phyloP scores from a whole-genome alignment of 2,329 filamentous ascomycete genomes.

The Pseudofabraea citricarpa region DNA sequence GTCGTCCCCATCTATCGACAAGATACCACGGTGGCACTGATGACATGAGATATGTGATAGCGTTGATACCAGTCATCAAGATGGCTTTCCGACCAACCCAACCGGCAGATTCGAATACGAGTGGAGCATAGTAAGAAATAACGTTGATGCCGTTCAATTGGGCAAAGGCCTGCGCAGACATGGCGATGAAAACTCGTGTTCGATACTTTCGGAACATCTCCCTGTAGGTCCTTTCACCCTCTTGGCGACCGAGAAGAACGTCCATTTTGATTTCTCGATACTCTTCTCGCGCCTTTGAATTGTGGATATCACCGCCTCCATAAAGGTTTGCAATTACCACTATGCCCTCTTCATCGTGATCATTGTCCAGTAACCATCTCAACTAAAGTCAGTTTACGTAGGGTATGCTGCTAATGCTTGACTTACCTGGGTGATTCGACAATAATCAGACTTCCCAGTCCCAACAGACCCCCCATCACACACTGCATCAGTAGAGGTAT shows the following conservation, averaged over 20 bases:
- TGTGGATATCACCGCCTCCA: slow-evolving; percentile 91
- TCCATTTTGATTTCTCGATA: slow-evolving; percentile 99
- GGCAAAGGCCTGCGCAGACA: slow-evolving; percentile 93
- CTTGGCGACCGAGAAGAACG: slow-evolving; percentile 86
- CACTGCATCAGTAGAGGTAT: slow-evolving; percentile 89
- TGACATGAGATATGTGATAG: slow-evolving; percentile 82
- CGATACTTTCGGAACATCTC: slow-evolving; percentile 96
- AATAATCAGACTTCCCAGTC: slow-evolving; percentile 82
- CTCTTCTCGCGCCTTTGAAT: slow-evolving; percentile 86
- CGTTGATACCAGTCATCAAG: slow-evolving; percentile 96
- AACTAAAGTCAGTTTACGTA: slow-evolving; percentile 4
- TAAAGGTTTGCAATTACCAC: slow-evolving; percentile 97
- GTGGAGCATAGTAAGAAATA: slow-evolving; percentile 96
- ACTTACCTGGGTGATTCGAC: slow-evolving; percentile 86
- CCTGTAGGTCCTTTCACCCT: slow-evolving; percentile 83
- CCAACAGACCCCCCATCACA: slow-evolving; percentile 84
- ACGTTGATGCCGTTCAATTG: slow-evolving; percentile 99
- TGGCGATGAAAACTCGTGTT: slow-evolving; percentile 93
- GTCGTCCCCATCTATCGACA: slow-evolving; percentile 86
- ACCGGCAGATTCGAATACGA: slow-evolving; percentile 95
- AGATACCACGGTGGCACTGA: slow-evolving; percentile 97
- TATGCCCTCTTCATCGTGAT: slow-evolving; percentile 97
- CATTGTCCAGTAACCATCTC: slow-evolving; percentile 95
- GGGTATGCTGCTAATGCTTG: neutral
- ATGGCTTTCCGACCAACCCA: slow-evolving; percentile 89